Percentiles rank a stretch among this genome's conserved stretches.
Evolutionary conservation across 2,329 filamentous ascomycete genomes (phyloP).

Genomic region (Microcyclosporella mali): DNA sequence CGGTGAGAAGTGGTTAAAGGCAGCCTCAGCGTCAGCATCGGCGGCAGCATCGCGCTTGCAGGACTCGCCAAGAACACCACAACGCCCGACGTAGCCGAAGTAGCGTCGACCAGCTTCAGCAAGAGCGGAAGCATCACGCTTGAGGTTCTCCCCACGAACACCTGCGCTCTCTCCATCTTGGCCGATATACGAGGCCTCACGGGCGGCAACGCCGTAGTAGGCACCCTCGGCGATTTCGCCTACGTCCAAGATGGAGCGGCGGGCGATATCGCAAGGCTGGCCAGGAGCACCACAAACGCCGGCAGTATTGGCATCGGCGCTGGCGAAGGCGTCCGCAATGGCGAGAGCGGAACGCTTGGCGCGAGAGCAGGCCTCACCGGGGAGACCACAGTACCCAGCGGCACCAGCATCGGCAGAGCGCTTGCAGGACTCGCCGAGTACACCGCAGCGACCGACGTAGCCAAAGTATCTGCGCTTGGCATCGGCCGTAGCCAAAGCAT

Average conservation of each 20-base stretch:
- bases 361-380: conserved; percentile 24
- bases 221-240: conserved; percentile 15
- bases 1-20: conserved; percentile 3
- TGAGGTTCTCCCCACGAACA: too few species aligned
- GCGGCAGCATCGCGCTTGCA: conserved; percentile 12
- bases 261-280: conserved; percentile 42
- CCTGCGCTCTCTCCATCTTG: neutral
- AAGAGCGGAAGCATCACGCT: too few species aligned
- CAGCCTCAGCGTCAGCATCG: conserved; percentile 28
- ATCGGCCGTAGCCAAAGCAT: conserved; percentile 22
- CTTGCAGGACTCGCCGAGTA: neutral
- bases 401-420: neutral
- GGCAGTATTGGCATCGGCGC: conserved; percentile 16
- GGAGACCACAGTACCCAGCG: conserved; percentile 15
- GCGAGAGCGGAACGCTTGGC: conserved; percentile 35
- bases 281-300: conserved; percentile 36
- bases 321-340: conserved; percentile 34
- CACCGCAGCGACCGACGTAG: neutral
- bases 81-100: neutral
- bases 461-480: conserved; percentile 7
- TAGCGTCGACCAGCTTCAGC: too few species aligned
- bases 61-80: conserved; percentile 1
- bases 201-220: conserved; percentile 15
- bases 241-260: conserved; percentile 39
- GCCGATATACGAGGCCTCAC: conserved; percentile 13